Evolutionary conservation across 2,329 filamentous ascomycete species (phyloP), one percentile per base, ranked within the genome.

Genomic region (Thielaviopsis ethacetica): DNA sequence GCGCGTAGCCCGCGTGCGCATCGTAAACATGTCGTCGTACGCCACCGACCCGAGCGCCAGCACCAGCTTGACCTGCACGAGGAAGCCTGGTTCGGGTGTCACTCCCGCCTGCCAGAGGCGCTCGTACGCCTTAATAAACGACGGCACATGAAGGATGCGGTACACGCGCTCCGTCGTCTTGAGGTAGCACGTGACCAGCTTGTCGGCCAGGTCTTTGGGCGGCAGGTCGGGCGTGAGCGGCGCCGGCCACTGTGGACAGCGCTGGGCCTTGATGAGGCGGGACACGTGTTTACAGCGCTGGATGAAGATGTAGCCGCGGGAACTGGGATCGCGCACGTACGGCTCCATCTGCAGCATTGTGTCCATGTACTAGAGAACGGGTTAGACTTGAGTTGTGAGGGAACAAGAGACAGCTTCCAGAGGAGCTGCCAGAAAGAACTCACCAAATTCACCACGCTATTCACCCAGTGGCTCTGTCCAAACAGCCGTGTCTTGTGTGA

Each of bases 381-480:
- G 52, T 59, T 49, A 54, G 57, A 50, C 2, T 6, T 22, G n/a
- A n/a, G n/a, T n/a, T n/a, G n/a, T n/a, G n/a, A n/a, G n/a, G n/a
- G n/a, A n/a, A n/a, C n/a, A n/a, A n/a, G n/a, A n/a, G n/a, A n/a
- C n/a, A n/a, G n/a, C n/a, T n/a, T n/a, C n/a, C n/a, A n/a, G n/a
- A n/a, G n/a, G n/a, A n/a, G n/a, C n/a, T n/a, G n/a, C n/a, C n/a
- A n/a, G n/a, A n/a, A 13, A 27, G 12, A 7, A 61, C 72, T 65
- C 64, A 80, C 77, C 52, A 78, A 62, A 0, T 69, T 63, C 12
- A 77, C 66, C 1, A 56, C 50, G 5, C 70, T 71, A 61, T 76
- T 78, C n/a, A 80, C 72, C 74, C 77, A 82, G 63, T 81, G 77
- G 30, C 76, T 80, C 64, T 75, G 75, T 0, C 80, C 80, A 63